phyloP scores from a whole-genome alignment of 345 rosid genomes.

The Cochlearia excelsa region DNA sequence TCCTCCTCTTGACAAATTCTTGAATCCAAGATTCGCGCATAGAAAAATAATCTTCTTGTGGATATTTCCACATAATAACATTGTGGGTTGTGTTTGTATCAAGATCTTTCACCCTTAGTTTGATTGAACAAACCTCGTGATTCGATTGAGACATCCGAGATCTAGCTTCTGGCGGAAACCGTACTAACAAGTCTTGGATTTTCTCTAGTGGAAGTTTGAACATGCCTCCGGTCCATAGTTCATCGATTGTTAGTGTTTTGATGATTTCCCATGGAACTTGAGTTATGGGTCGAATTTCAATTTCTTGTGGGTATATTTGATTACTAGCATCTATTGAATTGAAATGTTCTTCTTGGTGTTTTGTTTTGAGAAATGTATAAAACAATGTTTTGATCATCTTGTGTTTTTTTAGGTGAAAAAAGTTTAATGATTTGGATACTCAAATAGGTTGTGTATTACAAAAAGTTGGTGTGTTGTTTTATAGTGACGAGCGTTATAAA shows the following conservation, averaged over 20 bases:
- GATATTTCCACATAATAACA: constrained; percentile 9
- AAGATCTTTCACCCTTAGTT: constrained; percentile 11
- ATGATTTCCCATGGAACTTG: background rate
- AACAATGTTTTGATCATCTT: constrained; percentile 19
- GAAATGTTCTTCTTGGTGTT: constrained; percentile 14
- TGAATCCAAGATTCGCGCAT: constrained; percentile 20
- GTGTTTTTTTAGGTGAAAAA: background rate
- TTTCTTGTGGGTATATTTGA: constrained; percentile 4
- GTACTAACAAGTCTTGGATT: background rate
- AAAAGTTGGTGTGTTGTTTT: background rate
- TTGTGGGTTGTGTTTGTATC: constrained; percentile 21
- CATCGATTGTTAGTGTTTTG: constrained; percentile 7
- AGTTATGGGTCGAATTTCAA: constrained; percentile 26
- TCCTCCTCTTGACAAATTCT: constrained; percentile 26
- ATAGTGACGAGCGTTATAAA: background rate
- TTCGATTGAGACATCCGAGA: background rate
- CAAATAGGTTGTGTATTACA: background rate
- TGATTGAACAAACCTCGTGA: background rate
- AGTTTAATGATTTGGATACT: background rate
- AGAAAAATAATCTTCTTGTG: background rate
- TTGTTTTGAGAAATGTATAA: constrained; percentile 25
- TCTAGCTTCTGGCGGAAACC: background rate
- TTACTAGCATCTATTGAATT: background rate
- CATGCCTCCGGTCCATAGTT: background rate
- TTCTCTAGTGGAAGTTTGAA: background rate